Base-by-base conservation (phyloP, 169 alveolate species). In the Cryptosporidium ryanae region DNA sequence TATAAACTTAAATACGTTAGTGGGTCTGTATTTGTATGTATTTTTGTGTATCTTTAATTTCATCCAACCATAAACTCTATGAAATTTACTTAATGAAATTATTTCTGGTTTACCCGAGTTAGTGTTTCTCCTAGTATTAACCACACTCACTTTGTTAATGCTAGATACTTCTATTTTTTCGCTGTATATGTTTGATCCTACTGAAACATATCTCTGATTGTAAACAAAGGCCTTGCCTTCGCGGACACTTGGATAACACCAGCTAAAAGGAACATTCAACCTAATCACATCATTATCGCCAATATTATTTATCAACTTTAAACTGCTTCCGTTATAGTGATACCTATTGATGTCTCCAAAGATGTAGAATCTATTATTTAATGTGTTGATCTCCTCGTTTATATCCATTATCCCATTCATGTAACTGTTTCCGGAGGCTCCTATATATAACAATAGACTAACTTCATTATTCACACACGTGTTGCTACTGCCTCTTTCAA, bases 11-110 rank as follows among this genome's bases (percentile, higher is more conserved):
- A 76, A 76, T 4, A 76, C 17, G 4, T 44, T 43, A 17, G 87
- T 59, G 3, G 87, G 87, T 55, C 15, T 76, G 32, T 76, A 76
- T 44, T 65, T 76, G 46, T 76, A 76, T 2, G 63, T 46, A 59
- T 59, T 59, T n/a, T 57, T 48, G 27, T 55, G 71, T 52, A 76
- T 32, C 23, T 38, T 76, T 25, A 76, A 61, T 13, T 64, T 27
- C 13, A 46, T 27, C 6, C 57, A 76, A 13, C 71, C 59, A 31
- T 55, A 29, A 55, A 38, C 43, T 5, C 63, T 76, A 29, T 31
- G 43, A 55, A 49, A 49, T 18, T 68, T 34, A 52, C 15, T 18
- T 0, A 10, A 38, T 12, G 23, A 25, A 29, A 44, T 2, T n/a
- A 55, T 32, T 4, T 68, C 17, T 52, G 18, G 50, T 29, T 64